Evolutionary conservation across 2,329 filamentous ascomycete genomes (phyloP).

Genomic region (Alternaria solani): DNA sequence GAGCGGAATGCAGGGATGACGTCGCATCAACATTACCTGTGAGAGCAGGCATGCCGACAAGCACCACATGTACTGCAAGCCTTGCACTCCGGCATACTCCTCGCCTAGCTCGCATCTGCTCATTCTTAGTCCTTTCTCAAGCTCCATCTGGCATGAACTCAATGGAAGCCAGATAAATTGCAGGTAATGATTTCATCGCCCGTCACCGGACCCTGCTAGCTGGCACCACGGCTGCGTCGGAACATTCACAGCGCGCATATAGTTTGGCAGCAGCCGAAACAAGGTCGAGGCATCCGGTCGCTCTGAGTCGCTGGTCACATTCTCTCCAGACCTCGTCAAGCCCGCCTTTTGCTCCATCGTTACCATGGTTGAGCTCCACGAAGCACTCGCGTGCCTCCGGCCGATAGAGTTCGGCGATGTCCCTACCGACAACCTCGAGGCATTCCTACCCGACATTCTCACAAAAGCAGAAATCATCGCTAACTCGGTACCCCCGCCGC

Average conservation of each 20-base stretch:
- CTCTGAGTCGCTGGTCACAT: not conserved
- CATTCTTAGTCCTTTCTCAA: not conserved
- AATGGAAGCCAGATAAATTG: not conserved
- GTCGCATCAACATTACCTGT: conserved; percentile 18
- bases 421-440: conserved; percentile 52
- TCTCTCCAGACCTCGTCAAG: not conserved
- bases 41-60: not conserved
- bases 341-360: not conserved
- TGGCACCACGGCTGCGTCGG: conserved; percentile 25
- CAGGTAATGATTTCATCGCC: conserved; percentile 23
- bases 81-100: conserved; percentile 6
- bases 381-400: conserved; percentile 55
- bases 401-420: conserved; percentile 57
- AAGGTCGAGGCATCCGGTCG: not conserved
- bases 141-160: not conserved
- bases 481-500: conserved; percentile 75
- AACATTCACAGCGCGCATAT: conserved; percentile 10
- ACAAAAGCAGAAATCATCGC: conserved; percentile 72
- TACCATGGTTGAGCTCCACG: conserved; percentile 52
- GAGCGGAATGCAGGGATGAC: conserved; percentile 24
- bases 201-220: conserved; percentile 24
- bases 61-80: not conserved
- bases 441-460: conserved; percentile 54
- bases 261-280: not conserved
- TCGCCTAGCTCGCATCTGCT: not conserved